Evolutionary conservation across 1,284 basidiomycete species (phyloP).

Genomic region (Quambalaria eucalypti): DNA sequence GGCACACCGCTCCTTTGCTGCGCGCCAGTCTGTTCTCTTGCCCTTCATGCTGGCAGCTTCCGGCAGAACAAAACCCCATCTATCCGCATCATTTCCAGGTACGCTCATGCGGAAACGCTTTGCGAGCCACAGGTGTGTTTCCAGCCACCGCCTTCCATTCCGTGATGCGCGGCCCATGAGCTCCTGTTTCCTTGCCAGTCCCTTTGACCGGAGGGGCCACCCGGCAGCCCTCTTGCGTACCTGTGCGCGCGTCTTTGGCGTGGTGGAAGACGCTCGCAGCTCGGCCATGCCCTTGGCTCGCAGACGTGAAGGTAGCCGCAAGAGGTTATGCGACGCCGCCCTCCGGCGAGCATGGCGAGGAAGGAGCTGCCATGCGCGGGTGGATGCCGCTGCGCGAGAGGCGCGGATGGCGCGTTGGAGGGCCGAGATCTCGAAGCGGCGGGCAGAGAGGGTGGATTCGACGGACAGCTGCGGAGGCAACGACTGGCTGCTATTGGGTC

Average conservation of each 20-base stretch:
- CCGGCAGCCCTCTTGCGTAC: constrained; percentile 18
- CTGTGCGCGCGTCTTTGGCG: constrained; percentile 20
- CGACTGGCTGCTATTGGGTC: no score
- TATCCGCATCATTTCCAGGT: constrained; percentile 1
- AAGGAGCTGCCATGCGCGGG: constrained; percentile 44
- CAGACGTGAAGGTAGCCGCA: constrained; percentile 35
- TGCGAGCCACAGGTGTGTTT: constrained; percentile 45
- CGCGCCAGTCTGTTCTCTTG: constrained; percentile 29
- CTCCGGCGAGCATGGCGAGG: constrained; percentile 35
- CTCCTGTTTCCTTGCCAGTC: neutral
- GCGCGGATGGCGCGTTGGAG: neutral
- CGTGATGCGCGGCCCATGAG: constrained; percentile 17
- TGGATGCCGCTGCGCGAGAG: constrained; percentile 15
- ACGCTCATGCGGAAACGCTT: constrained; percentile 43
- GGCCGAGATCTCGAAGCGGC: neutral
- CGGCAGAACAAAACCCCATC: constrained; percentile 35
- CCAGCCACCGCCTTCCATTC: constrained; percentile 32
- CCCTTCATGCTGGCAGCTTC: constrained; percentile 41
- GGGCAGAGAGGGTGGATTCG: neutral
- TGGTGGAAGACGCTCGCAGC: constrained; percentile 37
- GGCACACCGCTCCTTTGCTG: constrained; percentile 13
- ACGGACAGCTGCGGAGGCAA: neutral
- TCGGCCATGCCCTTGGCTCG: constrained; percentile 35
- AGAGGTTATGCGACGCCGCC: constrained; percentile 43
- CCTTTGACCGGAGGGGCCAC: constrained; percentile 13